Evolutionary conservation across 768 basidiomycete genomes (phyloP).

Genomic region (Antrodiella citrinella): DNA sequence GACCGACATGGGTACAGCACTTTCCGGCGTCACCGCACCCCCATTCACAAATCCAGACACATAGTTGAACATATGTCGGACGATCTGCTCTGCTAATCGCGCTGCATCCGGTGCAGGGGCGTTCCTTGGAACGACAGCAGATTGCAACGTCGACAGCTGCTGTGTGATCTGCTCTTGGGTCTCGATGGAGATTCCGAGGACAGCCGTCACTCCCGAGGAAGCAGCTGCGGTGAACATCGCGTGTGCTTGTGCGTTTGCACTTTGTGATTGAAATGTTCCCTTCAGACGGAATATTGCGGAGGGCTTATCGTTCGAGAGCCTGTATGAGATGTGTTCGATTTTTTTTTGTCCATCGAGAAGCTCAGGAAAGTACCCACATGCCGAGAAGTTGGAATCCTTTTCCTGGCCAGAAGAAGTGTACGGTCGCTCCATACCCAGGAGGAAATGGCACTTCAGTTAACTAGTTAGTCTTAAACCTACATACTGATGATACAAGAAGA

Average conservation of each 20-base stretch:
- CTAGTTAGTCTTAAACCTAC: background rate
- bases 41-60: conserved; percentile 53
- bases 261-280: conserved; percentile 43
- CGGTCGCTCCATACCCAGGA: conserved; percentile 74
- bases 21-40: conserved; percentile 36
- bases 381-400: conserved; percentile 82
- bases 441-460: conserved; percentile 59
- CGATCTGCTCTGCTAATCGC: conserved; percentile 57
- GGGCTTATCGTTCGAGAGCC: conserved; percentile 86
- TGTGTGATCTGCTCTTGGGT: conserved; percentile 54
- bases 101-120: conserved; percentile 34
- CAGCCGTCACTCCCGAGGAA: conserved; percentile 49
- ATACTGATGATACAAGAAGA: background rate
- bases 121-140: conserved; percentile 13
- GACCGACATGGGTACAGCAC: conserved; percentile 46
- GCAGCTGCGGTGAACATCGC: conserved; percentile 22
- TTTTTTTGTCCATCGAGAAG: background rate
- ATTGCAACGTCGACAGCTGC: conserved; percentile 45
- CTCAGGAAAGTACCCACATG: conserved; percentile 43
- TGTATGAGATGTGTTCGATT: conserved; percentile 19
- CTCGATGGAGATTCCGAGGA: conserved; percentile 77
- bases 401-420: conserved; percentile 82
- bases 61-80: conserved; percentile 72
- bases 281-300: conserved; percentile 83
- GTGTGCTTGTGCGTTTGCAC: conserved; percentile 18